Base-by-base conservation (phyloP, 2,329 filamentous ascomycete species). In the Neopestalotiopsis sp. region DNA sequence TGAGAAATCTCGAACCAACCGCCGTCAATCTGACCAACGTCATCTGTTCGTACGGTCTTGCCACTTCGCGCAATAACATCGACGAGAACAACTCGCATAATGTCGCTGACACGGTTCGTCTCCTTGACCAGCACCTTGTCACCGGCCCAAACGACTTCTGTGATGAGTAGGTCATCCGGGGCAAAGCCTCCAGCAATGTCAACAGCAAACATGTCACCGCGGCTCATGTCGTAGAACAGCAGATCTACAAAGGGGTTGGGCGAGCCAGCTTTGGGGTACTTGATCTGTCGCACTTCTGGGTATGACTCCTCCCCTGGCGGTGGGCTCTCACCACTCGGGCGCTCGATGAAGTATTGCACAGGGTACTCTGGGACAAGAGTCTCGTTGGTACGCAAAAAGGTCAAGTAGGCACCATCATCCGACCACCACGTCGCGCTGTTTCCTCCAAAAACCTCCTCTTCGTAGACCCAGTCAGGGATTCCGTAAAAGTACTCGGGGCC, bases 1-100 rank as follows among this genome's bases (percentile, higher is more conserved):
- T 97, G 92, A 1, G 94, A 94, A 57, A 97, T 94, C 81, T 99
- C 96, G 75, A 98, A 95, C 96, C 96, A 99, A 42, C 96, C 97
- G 28, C 95, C 95, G 78, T 99, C 96, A n/a, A 98, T 85, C 68
- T 91, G 86, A 72, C 90, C 89, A 63, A 98, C 90, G 78, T 99
- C 90, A 63, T 93, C 88, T 24, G 90, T 92, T 71, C 95, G 88
- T 62, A 98, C 90, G 0, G 93, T 91, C 79, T 92, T 92, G 38
- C 94, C 95, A 24, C 88, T 90, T 62, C 94, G 91, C 3, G 86
- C 83, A 28, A 84, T 82, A 4, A 96, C 92, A 77, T 99, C 94
- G 67, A 98, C 90, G 5, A 98, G 85, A 6, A 97, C 90, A 32
- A 98, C 90, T 72, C 93, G 94, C 78, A 98, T 87, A n/a, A 94